Percentiles rank a stretch among this genome's conserved stretches.
phyloP scores from a whole-genome alignment of 306 rosid species.

The Quercus mongolica region DNA sequence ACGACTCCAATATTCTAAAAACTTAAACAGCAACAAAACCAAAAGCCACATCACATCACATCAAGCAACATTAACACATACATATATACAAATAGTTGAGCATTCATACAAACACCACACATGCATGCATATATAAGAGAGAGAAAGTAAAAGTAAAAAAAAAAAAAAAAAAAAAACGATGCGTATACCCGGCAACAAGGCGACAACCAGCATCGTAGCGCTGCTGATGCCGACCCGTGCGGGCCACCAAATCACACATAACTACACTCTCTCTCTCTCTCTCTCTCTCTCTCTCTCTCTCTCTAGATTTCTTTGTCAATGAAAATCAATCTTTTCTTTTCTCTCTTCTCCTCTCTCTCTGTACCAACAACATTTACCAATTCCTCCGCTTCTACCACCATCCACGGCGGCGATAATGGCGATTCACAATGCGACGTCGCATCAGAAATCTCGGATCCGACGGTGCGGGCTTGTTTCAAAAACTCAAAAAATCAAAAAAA shows the following conservation, averaged over 20 bases:
- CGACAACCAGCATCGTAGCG: slow-evolving; percentile 10
- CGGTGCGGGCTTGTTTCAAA: too few species aligned
- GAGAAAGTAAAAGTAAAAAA: neutral
- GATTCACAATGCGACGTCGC: neutral
- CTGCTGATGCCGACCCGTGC: slow-evolving; percentile 6
- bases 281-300: too few species aligned
- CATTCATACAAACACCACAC: too few species aligned
- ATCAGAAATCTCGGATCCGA: too few species aligned
- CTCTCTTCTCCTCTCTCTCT: neutral
- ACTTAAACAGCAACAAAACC: neutral
- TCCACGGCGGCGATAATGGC: neutral
- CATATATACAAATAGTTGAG: neutral
- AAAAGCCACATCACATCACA: neutral
- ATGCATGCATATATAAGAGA: neutral
- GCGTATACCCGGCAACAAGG: neutral
- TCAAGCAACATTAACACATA: neutral
- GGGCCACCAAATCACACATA: slow-evolving; percentile 10
- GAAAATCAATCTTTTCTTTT: neutral
- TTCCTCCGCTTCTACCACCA: too few species aligned
- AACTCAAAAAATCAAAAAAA: neutral
- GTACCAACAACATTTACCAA: neutral
- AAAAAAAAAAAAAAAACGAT: neutral
- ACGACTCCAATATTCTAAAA: neutral
- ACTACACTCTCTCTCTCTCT: too few species aligned
- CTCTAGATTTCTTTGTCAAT: neutral